These are phyloP conservation scores for Tulasnella sp. DNA, from an alignment of 768 basidiomycete genomes.

Conservation along the genomic window DNA sequence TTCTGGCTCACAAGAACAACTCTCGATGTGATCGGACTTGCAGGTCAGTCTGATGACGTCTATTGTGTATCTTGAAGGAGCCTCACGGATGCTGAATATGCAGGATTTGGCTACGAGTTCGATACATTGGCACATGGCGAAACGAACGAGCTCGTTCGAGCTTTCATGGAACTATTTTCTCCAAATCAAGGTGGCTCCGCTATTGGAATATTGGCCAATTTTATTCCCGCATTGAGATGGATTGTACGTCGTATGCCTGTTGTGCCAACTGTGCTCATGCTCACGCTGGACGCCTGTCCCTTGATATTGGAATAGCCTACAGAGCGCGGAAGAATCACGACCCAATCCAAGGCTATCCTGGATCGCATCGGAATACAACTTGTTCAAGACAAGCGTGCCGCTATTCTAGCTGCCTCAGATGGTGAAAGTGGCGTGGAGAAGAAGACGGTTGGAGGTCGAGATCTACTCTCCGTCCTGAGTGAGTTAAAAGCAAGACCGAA, in stretches of 20 bases:
- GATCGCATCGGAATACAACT: constrained; percentile 20
- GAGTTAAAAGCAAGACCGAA: constrained; percentile 33
- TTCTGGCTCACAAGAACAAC: constrained; percentile 35
- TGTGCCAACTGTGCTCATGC: no score
- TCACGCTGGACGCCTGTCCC: background rate
- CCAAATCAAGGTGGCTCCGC: background rate
- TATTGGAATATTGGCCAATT: background rate
- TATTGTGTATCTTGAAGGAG: background rate
- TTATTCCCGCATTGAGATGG: background rate
- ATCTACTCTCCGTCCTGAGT: constrained; percentile 20
- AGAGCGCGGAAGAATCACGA: background rate
- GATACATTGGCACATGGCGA: constrained; percentile 42
- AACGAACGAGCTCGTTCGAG: constrained; percentile 44
- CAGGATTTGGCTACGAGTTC: constrained; percentile 48
- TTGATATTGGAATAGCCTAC: constrained; percentile 2
- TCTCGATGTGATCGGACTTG: constrained; percentile 40
- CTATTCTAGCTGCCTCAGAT: background rate
- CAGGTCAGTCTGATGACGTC: constrained; percentile 32
- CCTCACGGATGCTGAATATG: no score
- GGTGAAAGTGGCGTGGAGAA: background rate
- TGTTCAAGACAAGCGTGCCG: constrained; percentile 10
- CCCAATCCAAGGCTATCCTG: background rate
- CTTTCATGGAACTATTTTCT: constrained; percentile 42
- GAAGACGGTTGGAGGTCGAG: constrained; percentile 17
- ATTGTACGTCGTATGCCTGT: no score